Evolutionary conservation across 2,329 filamentous ascomycete genomes (phyloP).

Genomic region (Colletotrichum siamense): DNA sequence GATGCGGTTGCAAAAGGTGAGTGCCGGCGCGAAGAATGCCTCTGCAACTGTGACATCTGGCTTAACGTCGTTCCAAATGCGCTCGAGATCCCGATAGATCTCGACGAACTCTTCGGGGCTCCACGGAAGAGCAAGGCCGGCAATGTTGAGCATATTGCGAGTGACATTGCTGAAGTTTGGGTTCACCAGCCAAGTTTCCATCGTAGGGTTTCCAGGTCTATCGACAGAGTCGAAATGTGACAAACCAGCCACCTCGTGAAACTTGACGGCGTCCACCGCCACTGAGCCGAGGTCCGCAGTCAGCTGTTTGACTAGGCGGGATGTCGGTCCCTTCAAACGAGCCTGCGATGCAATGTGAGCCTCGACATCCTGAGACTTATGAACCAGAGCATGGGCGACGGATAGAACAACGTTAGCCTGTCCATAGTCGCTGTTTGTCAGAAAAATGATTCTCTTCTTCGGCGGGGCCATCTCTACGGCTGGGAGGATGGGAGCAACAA

Average conservation of each 20-base stretch:
- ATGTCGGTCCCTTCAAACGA: not conserved
- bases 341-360: conserved; percentile 47
- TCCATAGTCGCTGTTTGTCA: conserved; percentile 51
- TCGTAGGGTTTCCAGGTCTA: not conserved
- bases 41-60: conserved; percentile 49
- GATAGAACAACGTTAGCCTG: conserved; percentile 53
- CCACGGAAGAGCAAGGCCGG: not conserved
- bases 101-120: conserved; percentile 39
- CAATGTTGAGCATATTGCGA: not conserved
- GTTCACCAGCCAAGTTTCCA: not conserved
- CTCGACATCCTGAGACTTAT: conserved; percentile 35
- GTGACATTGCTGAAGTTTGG: not conserved
- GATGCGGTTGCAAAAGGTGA: conserved; percentile 45
- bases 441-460: conserved; percentile 38
- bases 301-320: not conserved
- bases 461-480: not conserved
- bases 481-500: not conserved
- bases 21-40: conserved; percentile 45
- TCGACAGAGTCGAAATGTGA: not conserved
- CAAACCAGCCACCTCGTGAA: not conserved
- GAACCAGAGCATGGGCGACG: conserved; percentile 42
- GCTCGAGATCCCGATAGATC: conserved; percentile 40
- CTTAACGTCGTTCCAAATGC: conserved; percentile 39
- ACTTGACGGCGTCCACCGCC: conserved; percentile 30
- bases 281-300: not conserved